phyloP scores from a whole-genome alignment of 306 rosid species.

The Trifolium pratense region DNA sequence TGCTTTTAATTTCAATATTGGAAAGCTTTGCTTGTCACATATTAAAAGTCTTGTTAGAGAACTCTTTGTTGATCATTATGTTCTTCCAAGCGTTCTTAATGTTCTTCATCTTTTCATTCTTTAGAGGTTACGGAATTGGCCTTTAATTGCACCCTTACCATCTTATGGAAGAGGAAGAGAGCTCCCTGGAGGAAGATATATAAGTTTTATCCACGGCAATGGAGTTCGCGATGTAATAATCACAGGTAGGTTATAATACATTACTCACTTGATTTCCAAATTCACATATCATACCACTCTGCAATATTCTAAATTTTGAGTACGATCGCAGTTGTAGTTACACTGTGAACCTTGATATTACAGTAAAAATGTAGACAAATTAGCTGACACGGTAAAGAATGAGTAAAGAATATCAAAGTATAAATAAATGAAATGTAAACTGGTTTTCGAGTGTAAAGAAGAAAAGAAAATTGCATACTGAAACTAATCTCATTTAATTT shows the following conservation, averaged over 20 bases:
- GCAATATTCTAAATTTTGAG: not conserved
- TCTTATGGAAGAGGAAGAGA: constrained; percentile 99
- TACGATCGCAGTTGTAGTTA: not conserved
- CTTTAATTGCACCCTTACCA: constrained; percentile 84
- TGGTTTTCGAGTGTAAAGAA: not conserved
- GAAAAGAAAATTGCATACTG: constrained; percentile 5
- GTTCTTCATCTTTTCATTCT: constrained; percentile 37
- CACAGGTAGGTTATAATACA: constrained; percentile 66
- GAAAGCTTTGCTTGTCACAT: too few relatives aligned
- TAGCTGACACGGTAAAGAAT: not conserved
- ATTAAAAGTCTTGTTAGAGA: not conserved
- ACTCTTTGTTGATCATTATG: not conserved
- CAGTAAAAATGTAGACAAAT: not conserved
- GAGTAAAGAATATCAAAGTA: not conserved
- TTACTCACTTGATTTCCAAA: not conserved
- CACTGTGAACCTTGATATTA: not conserved
- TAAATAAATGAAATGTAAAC: constrained; percentile 5
- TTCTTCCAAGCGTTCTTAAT: constrained; percentile 6
- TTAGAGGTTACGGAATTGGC: constrained; percentile 74
- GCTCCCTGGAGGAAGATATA: constrained; percentile 86
- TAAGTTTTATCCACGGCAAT: constrained; percentile 83
- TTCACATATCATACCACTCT: not conserved
- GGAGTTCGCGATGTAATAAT: constrained; percentile 76
- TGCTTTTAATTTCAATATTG: too few relatives aligned
- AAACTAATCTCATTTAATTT: not conserved